Evolutionary conservation across 441 rosid genomes (phyloP), one percentile per base, ranked within the genome.

Genomic region (Pelargonium cotyledonis): DNA sequence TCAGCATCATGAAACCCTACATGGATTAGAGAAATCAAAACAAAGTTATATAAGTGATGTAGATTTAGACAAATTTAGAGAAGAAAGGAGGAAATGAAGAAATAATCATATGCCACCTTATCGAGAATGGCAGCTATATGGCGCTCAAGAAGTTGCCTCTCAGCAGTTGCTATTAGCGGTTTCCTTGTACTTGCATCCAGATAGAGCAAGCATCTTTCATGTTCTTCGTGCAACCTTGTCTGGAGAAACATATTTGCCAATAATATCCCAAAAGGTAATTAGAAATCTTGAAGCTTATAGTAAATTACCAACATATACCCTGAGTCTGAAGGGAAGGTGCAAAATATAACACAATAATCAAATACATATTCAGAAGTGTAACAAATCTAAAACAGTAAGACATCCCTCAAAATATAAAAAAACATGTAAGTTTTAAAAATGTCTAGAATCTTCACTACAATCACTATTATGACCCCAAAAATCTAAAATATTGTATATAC

Each of bases 201-300:
- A 80, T 92, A 95, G 43, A 89, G 86, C 72, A 90, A 82, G 78
- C 99, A 90, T 82, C 97, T 85, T 75, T 95, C 99, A 76, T 92
- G 96, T 76, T 95, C 99, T 83, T 95, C 99, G 73, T 90, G 89
- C 83, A 95, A 88, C 79, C 98, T 88, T 69, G 79, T 76, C 98
- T 95, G 88, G 77, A 80, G 71, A 72, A 80, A 77, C 10, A 38
- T 60, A 47, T 16, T 57, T 62, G 41, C 65, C 63, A 65, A 60
- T 68, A 70, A 63, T 66, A 66, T 63, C 65, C 21, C 38, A 57
- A 58, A 77, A 9, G 26, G n/a, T 65, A 29, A 66, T 16, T 5
- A 29, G 26, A 71, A 19, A 68, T 26, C 55, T 15, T n/a, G 61
- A 8, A 70, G 23, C 23, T n/a, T 46, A 43, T 12, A 26, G 31